Evolutionary conservation across 2,329 filamentous ascomycete species (phyloP).

Genomic region (Stagonosporopsis chrysanthemi): DNA sequence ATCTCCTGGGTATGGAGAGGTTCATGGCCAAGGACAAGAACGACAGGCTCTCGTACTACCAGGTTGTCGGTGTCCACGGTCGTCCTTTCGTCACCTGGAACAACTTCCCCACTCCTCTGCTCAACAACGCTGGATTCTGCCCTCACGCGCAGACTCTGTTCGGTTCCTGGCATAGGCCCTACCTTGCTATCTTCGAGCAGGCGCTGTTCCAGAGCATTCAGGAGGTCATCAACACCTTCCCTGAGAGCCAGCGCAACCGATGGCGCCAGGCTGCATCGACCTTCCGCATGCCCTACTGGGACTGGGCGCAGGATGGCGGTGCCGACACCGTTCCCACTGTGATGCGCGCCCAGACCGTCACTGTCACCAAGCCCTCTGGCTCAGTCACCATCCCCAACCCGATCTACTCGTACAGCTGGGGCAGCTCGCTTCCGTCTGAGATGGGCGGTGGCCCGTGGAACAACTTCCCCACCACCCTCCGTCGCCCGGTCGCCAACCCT

Average conservation of each 20-base stretch:
- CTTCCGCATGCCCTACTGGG: conserved; percentile 58
- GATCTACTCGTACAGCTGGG: conserved; percentile 55
- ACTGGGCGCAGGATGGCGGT: conserved; percentile 53
- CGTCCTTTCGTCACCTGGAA: conserved; percentile 71
- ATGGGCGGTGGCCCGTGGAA: conserved; percentile 52
- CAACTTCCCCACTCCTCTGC: conserved; percentile 45
- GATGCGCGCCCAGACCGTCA: conserved; percentile 53
- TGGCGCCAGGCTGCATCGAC: conserved; percentile 51
- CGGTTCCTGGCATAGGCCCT: conserved; percentile 83
- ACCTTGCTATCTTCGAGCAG: conserved; percentile 69
- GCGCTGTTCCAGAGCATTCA: conserved; percentile 51
- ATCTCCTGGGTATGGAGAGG: conserved; percentile 75
- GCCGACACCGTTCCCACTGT: conserved; percentile 41
- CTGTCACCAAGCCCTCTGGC: conserved; percentile 54
- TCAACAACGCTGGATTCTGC: conserved; percentile 73
- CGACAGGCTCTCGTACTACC: conserved; percentile 75
- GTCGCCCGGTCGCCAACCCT: conserved; percentile 43
- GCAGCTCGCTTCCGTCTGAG: conserved; percentile 61
- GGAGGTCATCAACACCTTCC: conserved; percentile 53
- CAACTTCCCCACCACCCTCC: conserved; percentile 42
- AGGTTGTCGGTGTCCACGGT: conserved; percentile 82
- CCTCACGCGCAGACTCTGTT: conserved; percentile 79
- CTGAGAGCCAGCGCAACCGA: conserved; percentile 47
- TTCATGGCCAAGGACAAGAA: conserved; percentile 73
- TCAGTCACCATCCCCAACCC: conserved; percentile 53